phyloP scores from a whole-genome alignment of 2,329 filamentous ascomycete species.

The Colletotrichum tropicicola region DNA sequence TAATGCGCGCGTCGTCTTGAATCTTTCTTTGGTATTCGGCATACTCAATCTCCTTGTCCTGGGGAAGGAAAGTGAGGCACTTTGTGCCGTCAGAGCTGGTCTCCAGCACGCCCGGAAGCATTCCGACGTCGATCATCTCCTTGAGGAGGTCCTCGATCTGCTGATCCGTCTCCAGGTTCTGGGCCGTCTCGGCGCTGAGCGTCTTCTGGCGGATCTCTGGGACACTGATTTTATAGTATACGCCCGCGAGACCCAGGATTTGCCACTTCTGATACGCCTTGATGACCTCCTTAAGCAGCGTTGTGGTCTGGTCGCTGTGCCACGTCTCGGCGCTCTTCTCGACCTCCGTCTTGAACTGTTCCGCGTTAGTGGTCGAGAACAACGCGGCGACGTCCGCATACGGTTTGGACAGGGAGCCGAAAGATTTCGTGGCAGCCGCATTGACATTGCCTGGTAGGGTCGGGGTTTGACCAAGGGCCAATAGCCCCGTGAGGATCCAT shows the following conservation, averaged over 20 bases:
- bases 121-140: constrained; percentile 63
- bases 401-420: constrained; percentile 67
- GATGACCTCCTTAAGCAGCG: constrained; percentile 75
- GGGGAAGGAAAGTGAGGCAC: constrained; percentile 61
- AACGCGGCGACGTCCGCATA: constrained; percentile 77
- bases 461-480: constrained; percentile 71
- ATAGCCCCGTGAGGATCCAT: constrained; percentile 81
- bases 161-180: constrained; percentile 48
- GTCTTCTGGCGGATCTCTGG: constrained; percentile 61
- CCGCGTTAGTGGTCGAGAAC: constrained; percentile 67
- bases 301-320: constrained; percentile 76
- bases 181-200: constrained; percentile 62
- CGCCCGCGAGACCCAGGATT: constrained; percentile 75
- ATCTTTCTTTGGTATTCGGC: constrained; percentile 59
- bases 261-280: constrained; percentile 79
- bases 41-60: constrained; percentile 56
- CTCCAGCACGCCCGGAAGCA: constrained; percentile 63
- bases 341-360: constrained; percentile 70
- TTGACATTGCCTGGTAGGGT: constrained; percentile 65
- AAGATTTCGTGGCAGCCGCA: constrained; percentile 60
- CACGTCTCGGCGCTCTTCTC: constrained; percentile 67
- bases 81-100: constrained; percentile 50
- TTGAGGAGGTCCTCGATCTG: constrained; percentile 57
- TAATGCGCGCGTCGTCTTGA: constrained; percentile 51
- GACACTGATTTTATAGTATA: constrained; percentile 72